Evolutionary conservation across 1,284 basidiomycete genomes (phyloP), one percentile per base, ranked within the genome.

Genomic region (Cystobasidiaceae sp.): DNA sequence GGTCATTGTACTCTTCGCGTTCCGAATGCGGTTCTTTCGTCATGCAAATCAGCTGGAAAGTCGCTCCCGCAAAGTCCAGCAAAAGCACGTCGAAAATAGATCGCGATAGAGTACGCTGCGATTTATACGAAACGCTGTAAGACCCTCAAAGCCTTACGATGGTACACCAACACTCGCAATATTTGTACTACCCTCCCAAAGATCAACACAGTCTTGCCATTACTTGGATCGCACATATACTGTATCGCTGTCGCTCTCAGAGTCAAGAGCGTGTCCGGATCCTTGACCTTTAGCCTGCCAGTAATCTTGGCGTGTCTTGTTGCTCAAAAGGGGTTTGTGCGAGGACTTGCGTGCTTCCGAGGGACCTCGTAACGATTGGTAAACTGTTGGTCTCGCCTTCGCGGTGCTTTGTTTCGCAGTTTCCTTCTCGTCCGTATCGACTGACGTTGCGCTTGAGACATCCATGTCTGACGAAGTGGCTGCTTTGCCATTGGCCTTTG

Each of bases 1-100:
- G 19, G 59, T 61, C 7, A 34, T 61, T 15, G 48, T n/a, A 8
- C 59, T 61, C 4, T 61, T 61, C 25, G 59, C 59, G 0, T 61
- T 51, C 49, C 32, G 49, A 33, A 46, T 46, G 59, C 41, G 32
- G 46, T 39, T 37, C 33, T 51, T 61, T 7, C 7, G 27, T 25
- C 46, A 23, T 28, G 21, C 46, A 19, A 7, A 39, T 19, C 21
- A 41, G 30, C 59, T 34, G 19, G 1, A 15, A 4, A 4, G 6
- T 25, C 15, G 27, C 13, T 21, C n/a, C 32, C 3, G 48, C 21
- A 43, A 51, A 19, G 11, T 23, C 19, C 39, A 61, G 37, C 15
- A 33, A n/a, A 19, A 52, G 50, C 13, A 21, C 32, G 27, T n/a
- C n/a, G n/a, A n/a, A n/a, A n/a, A n/a, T n/a, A n/a, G n/a, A n/a